Conservation (phyloP, 2,329 filamentous ascomycete genomes). For the Aspergillus melleus region DNA sequence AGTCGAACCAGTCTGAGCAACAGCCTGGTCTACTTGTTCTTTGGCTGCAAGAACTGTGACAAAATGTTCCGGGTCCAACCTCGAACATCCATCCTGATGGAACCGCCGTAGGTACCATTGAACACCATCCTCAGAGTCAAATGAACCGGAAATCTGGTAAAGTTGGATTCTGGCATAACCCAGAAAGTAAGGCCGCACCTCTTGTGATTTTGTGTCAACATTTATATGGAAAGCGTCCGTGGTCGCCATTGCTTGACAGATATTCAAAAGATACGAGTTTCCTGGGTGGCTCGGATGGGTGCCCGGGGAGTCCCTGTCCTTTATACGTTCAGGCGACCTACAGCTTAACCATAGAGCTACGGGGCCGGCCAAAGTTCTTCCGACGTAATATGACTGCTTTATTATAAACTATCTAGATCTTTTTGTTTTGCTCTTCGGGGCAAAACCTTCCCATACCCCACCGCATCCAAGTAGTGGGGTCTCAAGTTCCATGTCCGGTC, state of each 20-base stretch:
- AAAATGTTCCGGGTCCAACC: constrained; percentile 1
- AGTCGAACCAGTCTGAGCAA: not conserved
- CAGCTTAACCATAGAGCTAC: too few relatives aligned
- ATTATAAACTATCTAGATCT: not conserved
- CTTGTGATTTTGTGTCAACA: constrained; percentile 1
- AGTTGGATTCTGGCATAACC: not conserved
- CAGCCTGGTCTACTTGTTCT: not conserved
- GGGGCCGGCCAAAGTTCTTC: too few relatives aligned
- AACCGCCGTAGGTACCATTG: not conserved
- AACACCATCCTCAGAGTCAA: not conserved
- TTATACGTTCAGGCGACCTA: too few relatives aligned
- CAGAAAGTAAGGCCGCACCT: not conserved
- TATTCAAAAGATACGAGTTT: too few relatives aligned
- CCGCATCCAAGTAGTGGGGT: not conserved
- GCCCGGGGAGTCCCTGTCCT: too few relatives aligned
- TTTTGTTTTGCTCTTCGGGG: not conserved
- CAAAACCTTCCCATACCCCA: constrained; percentile 1
- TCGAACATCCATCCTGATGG: not conserved
- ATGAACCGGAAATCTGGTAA: not conserved
- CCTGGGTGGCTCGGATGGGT: too few relatives aligned
- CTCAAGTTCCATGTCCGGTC: not conserved
- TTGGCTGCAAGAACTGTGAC: not conserved
- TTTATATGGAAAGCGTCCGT: not conserved
- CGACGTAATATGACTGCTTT: not conserved
- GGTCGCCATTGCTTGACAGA: too few relatives aligned